phyloP scores from a whole-genome alignment of 2,329 filamentous ascomycete species.

The Dothiorella sarmentorum region DNA sequence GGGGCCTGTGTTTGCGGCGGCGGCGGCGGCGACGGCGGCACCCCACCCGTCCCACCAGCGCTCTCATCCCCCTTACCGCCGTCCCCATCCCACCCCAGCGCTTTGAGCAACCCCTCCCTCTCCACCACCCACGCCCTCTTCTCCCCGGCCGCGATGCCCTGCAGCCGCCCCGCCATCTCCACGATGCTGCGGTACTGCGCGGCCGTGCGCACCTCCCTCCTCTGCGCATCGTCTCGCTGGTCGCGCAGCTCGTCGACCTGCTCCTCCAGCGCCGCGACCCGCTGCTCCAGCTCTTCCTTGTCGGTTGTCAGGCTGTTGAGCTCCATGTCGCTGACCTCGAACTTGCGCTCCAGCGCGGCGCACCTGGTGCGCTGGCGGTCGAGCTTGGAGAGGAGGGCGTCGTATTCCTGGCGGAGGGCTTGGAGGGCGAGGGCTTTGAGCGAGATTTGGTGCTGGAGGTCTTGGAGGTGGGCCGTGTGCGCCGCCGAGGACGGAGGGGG shows the following conservation, averaged over 20 bases:
- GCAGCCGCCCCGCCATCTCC: slow-evolving; percentile 47
- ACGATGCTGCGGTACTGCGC: slow-evolving; percentile 51
- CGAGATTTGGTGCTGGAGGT: slow-evolving; percentile 54
- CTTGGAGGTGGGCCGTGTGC: slow-evolving; percentile 42
- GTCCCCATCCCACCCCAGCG: slow-evolving; percentile 34
- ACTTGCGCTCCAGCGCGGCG: slow-evolving; percentile 47
- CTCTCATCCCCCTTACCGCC: slow-evolving; percentile 23
- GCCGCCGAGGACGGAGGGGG: slow-evolving; percentile 25
- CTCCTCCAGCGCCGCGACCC: slow-evolving; percentile 46
- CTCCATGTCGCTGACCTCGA: slow-evolving; percentile 35
- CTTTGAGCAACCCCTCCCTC: slow-evolving; percentile 35
- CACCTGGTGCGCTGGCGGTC: slow-evolving; percentile 50
- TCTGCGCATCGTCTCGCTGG: slow-evolving; percentile 47
- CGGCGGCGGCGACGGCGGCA: no score
- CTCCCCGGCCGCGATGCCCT: slow-evolving; percentile 43
- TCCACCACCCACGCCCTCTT: slow-evolving; percentile 42
- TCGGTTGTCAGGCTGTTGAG: slow-evolving; percentile 52
- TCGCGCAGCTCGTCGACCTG: slow-evolving; percentile 49
- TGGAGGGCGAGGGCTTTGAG: slow-evolving; percentile 52
- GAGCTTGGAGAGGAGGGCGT: slow-evolving; percentile 50
- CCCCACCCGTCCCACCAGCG: no score
- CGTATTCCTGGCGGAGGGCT: slow-evolving; percentile 54
- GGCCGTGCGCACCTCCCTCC: slow-evolving; percentile 42
- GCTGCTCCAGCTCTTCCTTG: slow-evolving; percentile 47
- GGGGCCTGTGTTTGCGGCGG: no score